A percentile compares a stretch with the other conserved stretches of the same genome.
phyloP scores from a whole-genome alignment of 345 rosid genomes.

The Carallia brachiata region DNA sequence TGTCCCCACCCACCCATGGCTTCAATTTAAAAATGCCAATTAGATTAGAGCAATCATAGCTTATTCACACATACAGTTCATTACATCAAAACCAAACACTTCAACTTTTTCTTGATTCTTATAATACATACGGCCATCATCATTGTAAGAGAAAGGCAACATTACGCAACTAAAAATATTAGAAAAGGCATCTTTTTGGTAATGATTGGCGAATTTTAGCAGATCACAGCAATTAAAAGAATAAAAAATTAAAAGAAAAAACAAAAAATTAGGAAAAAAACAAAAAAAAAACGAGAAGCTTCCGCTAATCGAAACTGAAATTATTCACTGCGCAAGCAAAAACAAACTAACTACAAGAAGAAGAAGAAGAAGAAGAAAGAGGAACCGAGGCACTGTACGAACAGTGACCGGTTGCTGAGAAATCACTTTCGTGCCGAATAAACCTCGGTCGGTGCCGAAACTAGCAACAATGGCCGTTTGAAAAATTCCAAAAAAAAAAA shows the following conservation, averaged over 20 bases:
- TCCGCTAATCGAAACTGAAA: neutral
- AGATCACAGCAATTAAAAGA: neutral
- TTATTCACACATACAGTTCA: neutral
- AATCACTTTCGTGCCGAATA: neutral
- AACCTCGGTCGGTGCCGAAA: neutral
- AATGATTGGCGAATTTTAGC: neutral
- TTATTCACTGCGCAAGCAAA: neutral
- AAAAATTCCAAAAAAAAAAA: neutral
- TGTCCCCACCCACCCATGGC: too few species aligned
- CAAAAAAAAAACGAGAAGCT: neutral
- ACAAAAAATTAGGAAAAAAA: neutral
- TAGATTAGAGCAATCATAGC: neutral
- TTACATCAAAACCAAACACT: neutral
- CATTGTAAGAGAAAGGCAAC: too few species aligned
- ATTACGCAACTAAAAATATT: neutral
- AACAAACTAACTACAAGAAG: neutral
- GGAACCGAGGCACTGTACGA: neutral
- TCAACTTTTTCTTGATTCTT: neutral
- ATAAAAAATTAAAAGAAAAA: too few species aligned
- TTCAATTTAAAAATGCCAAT: too few species aligned
- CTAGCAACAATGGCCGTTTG: neutral
- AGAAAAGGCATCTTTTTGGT: neutral
- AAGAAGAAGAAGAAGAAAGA: neutral
- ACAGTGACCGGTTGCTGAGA: neutral
- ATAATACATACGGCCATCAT: too few species aligned